Base-by-base conservation (phyloP, 306 rosid species). In the Quillaja saponaria region DNA sequence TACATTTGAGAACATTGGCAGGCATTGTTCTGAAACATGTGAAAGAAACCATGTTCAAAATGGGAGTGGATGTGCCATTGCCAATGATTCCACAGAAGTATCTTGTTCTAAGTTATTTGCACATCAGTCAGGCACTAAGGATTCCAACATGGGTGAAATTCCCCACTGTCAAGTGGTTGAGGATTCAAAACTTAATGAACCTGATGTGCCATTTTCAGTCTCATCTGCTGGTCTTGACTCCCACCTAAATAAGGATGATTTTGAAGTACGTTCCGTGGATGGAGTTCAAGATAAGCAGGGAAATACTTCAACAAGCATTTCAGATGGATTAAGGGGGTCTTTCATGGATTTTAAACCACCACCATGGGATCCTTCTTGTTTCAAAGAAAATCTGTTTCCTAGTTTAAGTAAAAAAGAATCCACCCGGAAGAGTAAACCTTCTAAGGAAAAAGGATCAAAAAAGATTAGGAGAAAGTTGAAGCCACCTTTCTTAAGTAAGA, bases 351-450 rank as follows among this genome's bases (percentile, higher is more conserved):
- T 83, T 20, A 80, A 75, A 69, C 74, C 77, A 15, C 84, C 90
- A 42, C 19, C 59, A 10, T 85, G 83, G 82, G 88, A 84, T 72
- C 82, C 94, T 69, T 69, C 88, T 57, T 71, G 75, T 73, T 83
- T 88, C 49, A 78, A 71, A 78, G 95, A 78, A 51, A 89, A 69
- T 73, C 73, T 89, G 28, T 84, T 86, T 76, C 81, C 83, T 3
- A 72, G 78, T 61, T 50, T 79, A 42, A 59, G 76, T 72, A 71
- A 47, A 49, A 74, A 66, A 6, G 82, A 74, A 34, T 72, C 71
- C 61, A 48, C 53, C 14, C 62, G 16, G 7, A 86, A 84, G 78
- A 78, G 72, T 34, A 82, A 80, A 68, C 49, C 79, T 62, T 61
- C 61, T 57, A 79, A 80, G 75, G 86, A 73, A 55, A 86, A 71